Evolutionary conservation across 1,284 basidiomycete species (phyloP).

Genomic region (Melampsora americana): DNA sequence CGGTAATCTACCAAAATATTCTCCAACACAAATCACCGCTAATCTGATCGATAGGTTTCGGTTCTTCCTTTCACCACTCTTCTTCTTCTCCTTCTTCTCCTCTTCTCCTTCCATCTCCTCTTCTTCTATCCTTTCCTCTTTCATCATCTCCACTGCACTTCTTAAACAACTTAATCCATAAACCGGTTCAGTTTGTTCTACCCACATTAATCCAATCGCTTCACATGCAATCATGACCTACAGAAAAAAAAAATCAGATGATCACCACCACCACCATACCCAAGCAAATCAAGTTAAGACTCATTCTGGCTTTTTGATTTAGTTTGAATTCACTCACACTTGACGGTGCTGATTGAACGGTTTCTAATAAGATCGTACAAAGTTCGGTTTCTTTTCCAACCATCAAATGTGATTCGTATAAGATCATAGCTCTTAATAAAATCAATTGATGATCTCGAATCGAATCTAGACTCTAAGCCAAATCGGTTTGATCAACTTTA

Average conservation of each 20-base stretch:
- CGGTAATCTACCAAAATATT: constrained; percentile 40
- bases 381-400: constrained; percentile 41
- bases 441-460: constrained; percentile 38
- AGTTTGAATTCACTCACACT: constrained; percentile 14
- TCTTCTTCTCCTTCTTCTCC: constrained; percentile 26
- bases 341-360: constrained; percentile 23
- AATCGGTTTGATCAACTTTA: no score
- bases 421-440: constrained; percentile 32
- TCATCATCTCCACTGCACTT: constrained; percentile 38
- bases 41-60: constrained; percentile 32
- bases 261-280: no score
- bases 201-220: constrained; percentile 41
- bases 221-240: constrained; percentile 41
- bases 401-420: constrained; percentile 29
- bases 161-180: constrained; percentile 44
- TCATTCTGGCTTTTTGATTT: no score
- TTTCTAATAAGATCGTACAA: constrained; percentile 24
- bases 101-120: no score
- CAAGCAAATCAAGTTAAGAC: no score
- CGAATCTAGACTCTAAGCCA: background rate
- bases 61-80: background rate
- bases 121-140: background rate
- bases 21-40: constrained; percentile 39
- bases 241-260: no score
- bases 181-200: constrained; percentile 40